Conservation (phyloP, 257 asterid genomes). For the Solanum microdontum region DNA sequence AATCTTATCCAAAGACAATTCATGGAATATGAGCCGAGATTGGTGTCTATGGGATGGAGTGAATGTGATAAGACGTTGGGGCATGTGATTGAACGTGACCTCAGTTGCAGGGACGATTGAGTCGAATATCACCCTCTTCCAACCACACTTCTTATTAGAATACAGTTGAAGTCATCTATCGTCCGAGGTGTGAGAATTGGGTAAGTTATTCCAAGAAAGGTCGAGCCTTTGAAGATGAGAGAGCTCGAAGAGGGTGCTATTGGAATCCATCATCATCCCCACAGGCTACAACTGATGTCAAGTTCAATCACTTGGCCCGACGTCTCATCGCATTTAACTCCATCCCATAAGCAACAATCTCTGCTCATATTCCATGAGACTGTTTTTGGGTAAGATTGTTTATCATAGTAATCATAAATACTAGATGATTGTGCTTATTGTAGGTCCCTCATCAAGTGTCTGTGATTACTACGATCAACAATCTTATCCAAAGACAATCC, state of each 20-base stretch:
- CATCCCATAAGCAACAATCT: slow-evolving; percentile 16
- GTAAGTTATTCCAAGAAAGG: slow-evolving; percentile 17
- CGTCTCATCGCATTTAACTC: slow-evolving; percentile 3
- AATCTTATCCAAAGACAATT: background rate
- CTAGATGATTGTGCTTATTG: background rate
- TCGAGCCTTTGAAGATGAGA: background rate
- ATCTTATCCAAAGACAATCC: slow-evolving; percentile 1
- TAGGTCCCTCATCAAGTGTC: background rate
- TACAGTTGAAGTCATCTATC: background rate
- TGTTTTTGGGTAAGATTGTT: background rate
- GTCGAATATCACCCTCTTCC: slow-evolving; percentile 4
- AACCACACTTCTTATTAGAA: background rate
- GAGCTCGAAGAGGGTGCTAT: slow-evolving; percentile 6
- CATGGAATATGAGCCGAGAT: slow-evolving; percentile 6
- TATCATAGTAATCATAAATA: background rate
- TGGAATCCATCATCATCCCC: slow-evolving; percentile 1
- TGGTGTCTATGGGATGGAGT: slow-evolving; percentile 15
- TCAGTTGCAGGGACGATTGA: slow-evolving; percentile 5
- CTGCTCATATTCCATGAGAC: background rate
- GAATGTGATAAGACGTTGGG: slow-evolving; percentile 2
- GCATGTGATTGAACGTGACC: slow-evolving; percentile 11
- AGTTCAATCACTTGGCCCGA: slow-evolving; percentile 10
- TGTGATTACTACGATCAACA: background rate
- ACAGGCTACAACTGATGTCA: slow-evolving; percentile 10
- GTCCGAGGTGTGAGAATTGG: background rate